phyloP scores from a whole-genome alignment of 495 filamentous ascomycete genomes.

The Xylaria intraflava region DNA sequence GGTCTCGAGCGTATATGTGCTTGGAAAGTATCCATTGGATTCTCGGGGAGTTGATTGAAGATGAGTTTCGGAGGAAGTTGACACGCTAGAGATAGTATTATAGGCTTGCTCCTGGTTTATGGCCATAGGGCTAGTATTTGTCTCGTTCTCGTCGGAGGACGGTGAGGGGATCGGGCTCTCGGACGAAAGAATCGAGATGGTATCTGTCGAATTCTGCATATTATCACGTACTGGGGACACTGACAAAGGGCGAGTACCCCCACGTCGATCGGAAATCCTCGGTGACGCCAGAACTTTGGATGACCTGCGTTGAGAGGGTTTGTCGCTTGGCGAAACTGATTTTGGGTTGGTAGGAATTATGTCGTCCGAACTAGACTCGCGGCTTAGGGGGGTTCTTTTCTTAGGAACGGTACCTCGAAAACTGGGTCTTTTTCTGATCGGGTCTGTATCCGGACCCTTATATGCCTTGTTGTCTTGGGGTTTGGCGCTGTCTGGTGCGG shows the following conservation, averaged over 20 bases:
- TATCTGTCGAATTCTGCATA: slow-evolving; percentile 53
- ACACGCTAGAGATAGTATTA: background rate
- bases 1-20: slow-evolving; percentile 63
- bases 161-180: slow-evolving; percentile 33
- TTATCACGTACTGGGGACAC: slow-evolving; percentile 48
- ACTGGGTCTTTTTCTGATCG: slow-evolving; percentile 24
- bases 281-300: slow-evolving; percentile 23
- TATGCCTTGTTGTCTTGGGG: slow-evolving; percentile 18
- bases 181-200: slow-evolving; percentile 48
- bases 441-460: slow-evolving; percentile 17
- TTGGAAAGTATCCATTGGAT: slow-evolving; percentile 37
- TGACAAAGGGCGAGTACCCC: slow-evolving; percentile 37
- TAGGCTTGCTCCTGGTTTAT: background rate
- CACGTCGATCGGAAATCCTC: slow-evolving; percentile 5
- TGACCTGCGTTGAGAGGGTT: slow-evolving; percentile 19
- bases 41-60: slow-evolving; percentile 33
- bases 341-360: slow-evolving; percentile 18
- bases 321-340: slow-evolving; percentile 6
- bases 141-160: slow-evolving; percentile 14
- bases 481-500: slow-evolving; percentile 4
- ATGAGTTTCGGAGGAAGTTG: slow-evolving; percentile 17
- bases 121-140: background rate
- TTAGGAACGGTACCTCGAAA: slow-evolving; percentile 25
- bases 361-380: slow-evolving; percentile 24
- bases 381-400: slow-evolving; percentile 23